These are phyloP conservation scores for Schizochytrium sp. DNA, from an alignment of 108 stramenopile species.

Conservation along the genomic window DNA sequence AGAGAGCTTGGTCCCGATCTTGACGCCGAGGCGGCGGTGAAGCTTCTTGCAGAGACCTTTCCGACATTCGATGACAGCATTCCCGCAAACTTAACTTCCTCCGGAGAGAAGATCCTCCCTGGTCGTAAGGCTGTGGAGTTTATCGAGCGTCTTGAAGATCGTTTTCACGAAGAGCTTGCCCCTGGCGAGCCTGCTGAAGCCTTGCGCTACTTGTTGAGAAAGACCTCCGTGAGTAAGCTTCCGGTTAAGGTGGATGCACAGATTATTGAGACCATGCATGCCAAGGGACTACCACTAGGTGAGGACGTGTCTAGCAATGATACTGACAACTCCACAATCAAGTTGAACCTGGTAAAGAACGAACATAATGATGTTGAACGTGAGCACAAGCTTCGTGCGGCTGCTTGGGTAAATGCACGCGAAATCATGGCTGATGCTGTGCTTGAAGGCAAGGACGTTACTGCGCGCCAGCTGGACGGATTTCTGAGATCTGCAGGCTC, in stretches of 20 bases:
- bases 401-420: background rate
- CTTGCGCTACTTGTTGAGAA: background rate
- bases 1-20: slow-evolving; percentile 25
- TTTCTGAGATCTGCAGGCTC: background rate
- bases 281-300: background rate
- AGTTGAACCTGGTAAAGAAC: background rate
- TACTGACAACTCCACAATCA: background rate
- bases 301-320: background rate
- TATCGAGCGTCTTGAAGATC: slow-evolving; percentile 7
- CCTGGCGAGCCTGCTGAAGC: background rate
- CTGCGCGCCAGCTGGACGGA: slow-evolving; percentile 6
- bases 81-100: background rate
- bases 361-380: background rate
- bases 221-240: background rate
- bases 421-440: background rate
- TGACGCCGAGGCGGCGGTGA: slow-evolving; percentile 6
- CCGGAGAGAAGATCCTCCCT: background rate
- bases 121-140: slow-evolving; percentile 8
- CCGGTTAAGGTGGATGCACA: background rate
- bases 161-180: background rate
- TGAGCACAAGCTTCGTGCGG: background rate
- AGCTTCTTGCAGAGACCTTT: slow-evolving; percentile 10
- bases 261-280: background rate
- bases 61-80: background rate
- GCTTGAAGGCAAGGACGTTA: background rate